Evolutionary conservation across 2,329 filamentous ascomycete species (phyloP), one percentile per base, ranked within the genome.

Genomic region (Colletotrichum liaoningense): DNA sequence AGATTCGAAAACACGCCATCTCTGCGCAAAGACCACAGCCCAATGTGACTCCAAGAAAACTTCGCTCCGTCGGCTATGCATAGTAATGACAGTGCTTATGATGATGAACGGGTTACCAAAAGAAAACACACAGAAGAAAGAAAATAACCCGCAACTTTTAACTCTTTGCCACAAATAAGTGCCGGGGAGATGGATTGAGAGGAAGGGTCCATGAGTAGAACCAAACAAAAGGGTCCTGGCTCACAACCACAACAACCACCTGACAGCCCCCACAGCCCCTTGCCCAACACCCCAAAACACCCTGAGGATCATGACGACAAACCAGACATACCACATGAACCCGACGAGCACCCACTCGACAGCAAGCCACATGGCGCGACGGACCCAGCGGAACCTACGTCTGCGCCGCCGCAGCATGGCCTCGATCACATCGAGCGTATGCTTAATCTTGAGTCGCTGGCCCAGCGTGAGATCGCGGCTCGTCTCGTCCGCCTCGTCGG

Each of bases 311-410:
- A 95, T 93, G 28, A 98, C 95, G 42, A 97, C 86, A 72, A 97
- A 90, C 95, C 96, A 98, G 19, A 97, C 92, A 83, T 93, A 95
- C 95, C 97, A 98, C 92, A 98, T 94, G 77, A 97, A 90, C 4
- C 93, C 94, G 52, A 98, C 91, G 22, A 98, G 88, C 63, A 91
- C 85, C 95, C 95, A 98, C 85, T 98, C 96, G 19, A 98, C 90
- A 24, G 93, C 83, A 67, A 95, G 91, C 89, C 95, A 98, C 16
- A 94, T 92, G 0, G 91, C 90, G 16, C 94, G 87, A 52, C 94
- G 87, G 28, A 95, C 83, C 91, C 94, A 95, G 67, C 94, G 88
- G 79, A 97, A 91, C 70, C 90, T 84, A 35, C 91, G 83, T 16
- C 91, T 87, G 65, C 95, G 88, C 72, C 93, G 88, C 72, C 94